A percentile compares a stretch with the other conserved stretches of the same genome.
These are phyloP conservation scores for Stentor roeselii DNA, from an alignment of 73 alveolate species.

Conservation along the genomic window DNA sequence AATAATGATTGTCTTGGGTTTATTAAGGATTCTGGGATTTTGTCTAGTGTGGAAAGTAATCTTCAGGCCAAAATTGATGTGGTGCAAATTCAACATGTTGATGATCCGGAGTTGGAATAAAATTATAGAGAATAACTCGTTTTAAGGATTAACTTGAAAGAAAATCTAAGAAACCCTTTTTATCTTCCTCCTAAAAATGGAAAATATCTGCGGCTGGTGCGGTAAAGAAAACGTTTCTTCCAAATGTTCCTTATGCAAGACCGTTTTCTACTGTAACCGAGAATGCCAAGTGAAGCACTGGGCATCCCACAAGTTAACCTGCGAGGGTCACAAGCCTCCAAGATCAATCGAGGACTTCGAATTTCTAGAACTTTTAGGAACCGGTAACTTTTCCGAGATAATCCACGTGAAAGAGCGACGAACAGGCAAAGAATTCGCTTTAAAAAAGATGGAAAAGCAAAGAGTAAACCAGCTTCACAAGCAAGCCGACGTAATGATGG, in stretches of 20 bases:
- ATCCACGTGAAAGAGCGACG: constrained; percentile 38
- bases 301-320: constrained; percentile 42
- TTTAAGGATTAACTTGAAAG: too few species aligned
- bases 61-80: too few species aligned
- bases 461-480: constrained; percentile 40
- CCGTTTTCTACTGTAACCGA: constrained; percentile 39
- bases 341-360: constrained; percentile 33
- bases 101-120: too few species aligned
- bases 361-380: constrained; percentile 42
- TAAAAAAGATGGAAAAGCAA: constrained; percentile 38
- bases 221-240: constrained; percentile 18
- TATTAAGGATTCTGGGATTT: too few species aligned
- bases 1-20: too few species aligned
- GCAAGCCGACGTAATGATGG: constrained; percentile 57
- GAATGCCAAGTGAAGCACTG: constrained; percentile 47
- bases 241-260: constrained; percentile 43
- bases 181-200: too few species aligned
- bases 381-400: constrained; percentile 54
- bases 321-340: constrained; percentile 32
- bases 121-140: too few species aligned
- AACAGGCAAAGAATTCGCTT: constrained; percentile 45
- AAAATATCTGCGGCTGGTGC: constrained; percentile 4
- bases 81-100: too few species aligned
- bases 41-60: too few species aligned
- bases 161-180: too few species aligned